These are phyloP conservation scores for Serendipita sp. DNA, from an alignment of 768 basidiomycete species.

Conservation along the genomic window DNA sequence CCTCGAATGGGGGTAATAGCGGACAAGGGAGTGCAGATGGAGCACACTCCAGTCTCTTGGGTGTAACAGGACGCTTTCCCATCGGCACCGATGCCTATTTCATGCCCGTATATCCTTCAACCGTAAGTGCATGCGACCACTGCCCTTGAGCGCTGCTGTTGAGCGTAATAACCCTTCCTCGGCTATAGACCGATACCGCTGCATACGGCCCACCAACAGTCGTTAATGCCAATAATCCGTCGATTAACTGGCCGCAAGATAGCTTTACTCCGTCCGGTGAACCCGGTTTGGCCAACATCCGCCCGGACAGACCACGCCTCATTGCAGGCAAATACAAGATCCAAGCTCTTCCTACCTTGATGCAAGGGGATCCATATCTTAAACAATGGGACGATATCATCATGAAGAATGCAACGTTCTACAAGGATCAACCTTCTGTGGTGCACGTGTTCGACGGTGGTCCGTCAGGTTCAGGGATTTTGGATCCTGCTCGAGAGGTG, in stretches of 20 bases:
- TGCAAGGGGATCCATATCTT: slow-evolving; percentile 72
- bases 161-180: background rate
- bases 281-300: slow-evolving; percentile 41
- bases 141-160: background rate
- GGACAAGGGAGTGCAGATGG: slow-evolving; percentile 26
- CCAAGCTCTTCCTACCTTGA: slow-evolving; percentile 60
- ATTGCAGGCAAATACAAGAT: slow-evolving; percentile 89
- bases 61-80: slow-evolving; percentile 48
- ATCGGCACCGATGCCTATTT: slow-evolving; percentile 66
- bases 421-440: slow-evolving; percentile 45
- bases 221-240: slow-evolving; percentile 29
- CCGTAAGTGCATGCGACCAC: slow-evolving; percentile 36
- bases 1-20: slow-evolving; percentile 6
- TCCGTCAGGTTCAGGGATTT: slow-evolving; percentile 52
- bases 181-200: slow-evolving; percentile 59
- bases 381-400: slow-evolving; percentile 80
- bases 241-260: slow-evolving; percentile 64
- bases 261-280: slow-evolving; percentile 43
- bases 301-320: slow-evolving; percentile 72
- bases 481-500: slow-evolving; percentile 67
- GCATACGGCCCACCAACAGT: slow-evolving; percentile 60
- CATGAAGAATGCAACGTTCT: slow-evolving; percentile 72
- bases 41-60: slow-evolving; percentile 41
- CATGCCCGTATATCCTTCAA: slow-evolving; percentile 76
- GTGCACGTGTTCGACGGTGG: slow-evolving; percentile 59